A percentile compares a stretch with the other conserved stretches of the same genome.
Conservation (phyloP, 2,329 filamentous ascomycete genomes). For the Alternaria incomplexa region DNA sequence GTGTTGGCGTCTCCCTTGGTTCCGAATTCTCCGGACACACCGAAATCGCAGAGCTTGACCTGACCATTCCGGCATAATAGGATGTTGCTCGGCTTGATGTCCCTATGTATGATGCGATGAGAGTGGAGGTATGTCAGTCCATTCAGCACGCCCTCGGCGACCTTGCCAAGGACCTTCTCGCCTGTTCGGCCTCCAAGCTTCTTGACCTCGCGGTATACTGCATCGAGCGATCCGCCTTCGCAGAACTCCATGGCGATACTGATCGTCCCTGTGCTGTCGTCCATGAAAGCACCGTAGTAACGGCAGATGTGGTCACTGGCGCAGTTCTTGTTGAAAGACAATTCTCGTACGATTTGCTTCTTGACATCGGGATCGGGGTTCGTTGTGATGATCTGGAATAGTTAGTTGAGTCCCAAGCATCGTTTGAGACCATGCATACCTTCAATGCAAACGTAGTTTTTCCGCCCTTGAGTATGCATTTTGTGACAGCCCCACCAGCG, state of each 20-base stretch:
- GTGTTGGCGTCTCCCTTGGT: constrained; percentile 99
- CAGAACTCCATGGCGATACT: constrained; percentile 99
- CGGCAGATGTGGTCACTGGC: constrained; percentile 95
- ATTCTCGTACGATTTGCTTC: constrained; percentile 95
- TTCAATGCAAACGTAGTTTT: constrained; percentile 97
- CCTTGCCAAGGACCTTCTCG: constrained; percentile 96
- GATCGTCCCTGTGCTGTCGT: constrained; percentile 94
- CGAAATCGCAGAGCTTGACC: constrained; percentile 98
- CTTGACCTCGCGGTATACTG: constrained; percentile 97
- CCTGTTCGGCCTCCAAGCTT: constrained; percentile 92
- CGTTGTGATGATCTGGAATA: constrained; percentile 82
- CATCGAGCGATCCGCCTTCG: constrained; percentile 93
- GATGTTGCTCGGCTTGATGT: constrained; percentile 99
- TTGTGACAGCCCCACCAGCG: constrained; percentile 92
- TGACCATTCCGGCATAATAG: constrained; percentile 85
- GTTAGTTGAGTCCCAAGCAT: constrained; percentile 13
- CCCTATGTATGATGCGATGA: constrained; percentile 96
- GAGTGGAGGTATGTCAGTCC: constrained; percentile 94
- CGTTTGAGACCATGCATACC: constrained; percentile 57
- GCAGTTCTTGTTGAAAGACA: constrained; percentile 98
- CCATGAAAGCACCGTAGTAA: constrained; percentile 97
- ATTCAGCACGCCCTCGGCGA: constrained; percentile 91
- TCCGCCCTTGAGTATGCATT: constrained; percentile 84
- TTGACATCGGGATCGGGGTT: constrained; percentile 98
- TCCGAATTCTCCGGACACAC: constrained; percentile 95